phyloP scores from a whole-genome alignment of 176 grass and related monocot genomes.

The Carex cristatella region DNA sequence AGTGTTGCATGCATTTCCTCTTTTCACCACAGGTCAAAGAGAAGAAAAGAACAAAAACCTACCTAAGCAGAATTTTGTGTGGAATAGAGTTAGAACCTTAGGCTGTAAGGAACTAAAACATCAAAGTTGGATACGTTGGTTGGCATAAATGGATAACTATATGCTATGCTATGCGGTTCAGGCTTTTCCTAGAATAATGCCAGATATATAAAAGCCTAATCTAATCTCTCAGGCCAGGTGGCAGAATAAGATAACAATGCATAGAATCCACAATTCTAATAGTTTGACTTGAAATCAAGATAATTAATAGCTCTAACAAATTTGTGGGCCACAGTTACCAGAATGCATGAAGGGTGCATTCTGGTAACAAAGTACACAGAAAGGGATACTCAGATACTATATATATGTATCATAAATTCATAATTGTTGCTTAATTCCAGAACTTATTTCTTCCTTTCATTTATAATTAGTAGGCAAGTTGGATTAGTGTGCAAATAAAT shows the following conservation, averaged over 20 bases:
- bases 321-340: not conserved
- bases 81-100: not conserved
- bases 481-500: constrained; percentile 9
- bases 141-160: not conserved
- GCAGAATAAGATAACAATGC: not conserved
- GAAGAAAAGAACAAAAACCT: not conserved
- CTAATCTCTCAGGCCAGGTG: not conserved
- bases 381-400: not conserved
- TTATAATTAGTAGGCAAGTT: not conserved
- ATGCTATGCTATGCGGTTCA: not conserved
- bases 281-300: not conserved
- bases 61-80: not conserved
- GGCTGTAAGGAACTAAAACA: not conserved
- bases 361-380: not conserved
- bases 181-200: not conserved
- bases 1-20: constrained; percentile 2
- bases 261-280: constrained; percentile 7
- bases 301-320: not conserved
- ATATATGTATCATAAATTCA: not conserved
- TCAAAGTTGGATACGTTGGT: constrained; percentile 6
- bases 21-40: not conserved
- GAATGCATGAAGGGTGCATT: not conserved
- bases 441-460: not conserved
- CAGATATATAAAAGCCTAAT: not conserved
- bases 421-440: not conserved